Percentiles rank a stretch among this genome's conserved stretches.
These are phyloP conservation scores for Tarenaya hassleriana DNA, from an alignment of 345 rosid genomes.

Conservation along the genomic window DNA sequence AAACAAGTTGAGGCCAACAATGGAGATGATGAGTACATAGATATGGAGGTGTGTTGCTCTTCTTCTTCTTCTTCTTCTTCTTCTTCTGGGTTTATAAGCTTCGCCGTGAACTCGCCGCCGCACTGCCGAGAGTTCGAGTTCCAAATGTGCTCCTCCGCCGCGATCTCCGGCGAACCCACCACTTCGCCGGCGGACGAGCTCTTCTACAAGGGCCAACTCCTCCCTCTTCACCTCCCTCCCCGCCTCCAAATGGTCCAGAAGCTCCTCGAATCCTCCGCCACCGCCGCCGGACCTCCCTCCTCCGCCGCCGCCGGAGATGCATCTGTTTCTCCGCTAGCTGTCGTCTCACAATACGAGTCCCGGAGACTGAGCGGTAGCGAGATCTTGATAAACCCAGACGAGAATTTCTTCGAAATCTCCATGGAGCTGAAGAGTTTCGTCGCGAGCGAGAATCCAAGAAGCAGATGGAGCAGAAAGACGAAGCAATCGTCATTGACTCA, in stretches of 20 bases:
- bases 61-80: slow-evolving; percentile 27
- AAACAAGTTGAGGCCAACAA: slow-evolving; percentile 26
- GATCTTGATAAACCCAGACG: slow-evolving; percentile 46
- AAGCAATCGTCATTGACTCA: slow-evolving; percentile 49
- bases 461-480: slow-evolving; percentile 37
- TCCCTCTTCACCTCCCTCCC: slow-evolving; percentile 91
- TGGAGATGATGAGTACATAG: slow-evolving; percentile 63
- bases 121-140: slow-evolving; percentile 81
- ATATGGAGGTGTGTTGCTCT: slow-evolving; percentile 52
- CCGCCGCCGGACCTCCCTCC: too few relatives aligned
- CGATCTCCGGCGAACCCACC: slow-evolving; percentile 32
- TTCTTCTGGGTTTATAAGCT: slow-evolving; percentile 30
- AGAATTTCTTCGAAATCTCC: slow-evolving; percentile 55
- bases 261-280: slow-evolving; percentile 39
- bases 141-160: slow-evolving; percentile 46
- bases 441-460: slow-evolving; percentile 19
- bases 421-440: slow-evolving; percentile 41
- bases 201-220: slow-evolving; percentile 88
- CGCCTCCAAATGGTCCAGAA: slow-evolving; percentile 69
- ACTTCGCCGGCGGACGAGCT: slow-evolving; percentile 87
- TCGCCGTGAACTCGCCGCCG: slow-evolving; percentile 48
- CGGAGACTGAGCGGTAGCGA: slow-evolving; percentile 45
- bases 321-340: slow-evolving; percentile 19
- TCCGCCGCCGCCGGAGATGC: slow-evolving; percentile 15
- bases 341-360: slow-evolving; percentile 32